phyloP scores from a whole-genome alignment of 2,329 filamentous ascomycete genomes.

The Talaromyces albobiverticillius region DNA sequence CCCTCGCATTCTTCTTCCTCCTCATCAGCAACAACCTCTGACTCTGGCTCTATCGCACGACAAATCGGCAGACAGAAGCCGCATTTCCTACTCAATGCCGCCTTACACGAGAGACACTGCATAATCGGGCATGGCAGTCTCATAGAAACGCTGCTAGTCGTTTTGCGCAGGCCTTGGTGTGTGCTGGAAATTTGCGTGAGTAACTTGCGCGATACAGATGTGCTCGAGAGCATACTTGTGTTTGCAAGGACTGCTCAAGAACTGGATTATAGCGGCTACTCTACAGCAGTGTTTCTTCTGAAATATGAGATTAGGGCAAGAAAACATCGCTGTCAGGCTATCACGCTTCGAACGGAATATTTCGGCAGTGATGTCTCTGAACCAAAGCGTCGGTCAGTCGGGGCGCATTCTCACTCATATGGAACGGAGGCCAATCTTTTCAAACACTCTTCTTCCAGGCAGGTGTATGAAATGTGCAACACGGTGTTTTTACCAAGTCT shows the following conservation, averaged over 20 bases:
- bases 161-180: conserved; percentile 14
- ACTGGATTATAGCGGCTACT: conserved; percentile 5
- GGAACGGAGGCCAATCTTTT: background rate
- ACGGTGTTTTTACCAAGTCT: conserved; percentile 11
- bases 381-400: background rate
- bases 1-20: too few species aligned
- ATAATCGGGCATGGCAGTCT: conserved; percentile 11
- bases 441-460: background rate
- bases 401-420: too few species aligned
- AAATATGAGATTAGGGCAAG: conserved; percentile 7
- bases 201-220: background rate
- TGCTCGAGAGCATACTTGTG: background rate
- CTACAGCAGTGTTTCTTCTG: conserved; percentile 12
- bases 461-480: conserved; percentile 7
- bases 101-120: conserved; percentile 8
- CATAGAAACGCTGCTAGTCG: conserved; percentile 4
- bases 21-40: background rate
- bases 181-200: conserved; percentile 15
- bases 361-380: background rate
- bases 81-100: conserved; percentile 15
- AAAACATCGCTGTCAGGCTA: background rate
- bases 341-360: background rate
- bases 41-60: background rate
- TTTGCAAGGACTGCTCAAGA: conserved; percentile 11
- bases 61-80: background rate